Conservation (phyloP, 2,329 filamentous ascomycete species). For the Botrytis medusae region DNA sequence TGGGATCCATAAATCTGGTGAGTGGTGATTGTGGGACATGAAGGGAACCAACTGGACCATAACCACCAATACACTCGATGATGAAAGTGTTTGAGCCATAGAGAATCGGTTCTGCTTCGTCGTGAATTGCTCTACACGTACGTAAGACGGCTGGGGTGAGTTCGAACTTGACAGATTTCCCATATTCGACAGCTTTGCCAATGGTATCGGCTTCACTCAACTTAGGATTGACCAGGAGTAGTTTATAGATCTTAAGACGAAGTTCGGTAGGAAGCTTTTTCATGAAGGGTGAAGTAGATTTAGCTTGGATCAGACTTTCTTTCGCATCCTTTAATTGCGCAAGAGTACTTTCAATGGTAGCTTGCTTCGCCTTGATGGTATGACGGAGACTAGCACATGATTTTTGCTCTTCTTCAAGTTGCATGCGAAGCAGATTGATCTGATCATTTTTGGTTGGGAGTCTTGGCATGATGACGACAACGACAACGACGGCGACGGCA, state of each 20-base stretch:
- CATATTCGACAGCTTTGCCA: neutral
- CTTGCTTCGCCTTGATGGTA: neutral
- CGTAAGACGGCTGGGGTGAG: constrained; percentile 16
- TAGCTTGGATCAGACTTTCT: constrained; percentile 1
- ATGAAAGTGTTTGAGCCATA: constrained; percentile 25
- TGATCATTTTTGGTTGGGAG: constrained; percentile 11
- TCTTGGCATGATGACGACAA: constrained; percentile 3
- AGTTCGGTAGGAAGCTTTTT: constrained; percentile 20
- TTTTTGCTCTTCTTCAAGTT: constrained; percentile 14
- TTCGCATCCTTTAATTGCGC: neutral
- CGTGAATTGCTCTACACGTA: constrained; percentile 18
- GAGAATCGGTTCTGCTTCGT: constrained; percentile 20
- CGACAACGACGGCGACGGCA: neutral
- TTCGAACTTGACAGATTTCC: constrained; percentile 7
- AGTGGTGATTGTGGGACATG: constrained; percentile 21
- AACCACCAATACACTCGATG: constrained; percentile 21
- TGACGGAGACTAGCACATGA: neutral
- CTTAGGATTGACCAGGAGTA: constrained; percentile 20
- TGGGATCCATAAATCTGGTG: neutral
- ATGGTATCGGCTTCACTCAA: constrained; percentile 14
- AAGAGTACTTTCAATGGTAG: neutral
- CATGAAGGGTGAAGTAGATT: constrained; percentile 12
- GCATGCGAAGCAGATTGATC: constrained; percentile 11
- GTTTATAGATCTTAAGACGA: constrained; percentile 21
- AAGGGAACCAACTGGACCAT: neutral